Base-by-base conservation (phyloP, 495 filamentous ascomycete genomes). In the Aspergillus sclerotiicarbonarius region DNA sequence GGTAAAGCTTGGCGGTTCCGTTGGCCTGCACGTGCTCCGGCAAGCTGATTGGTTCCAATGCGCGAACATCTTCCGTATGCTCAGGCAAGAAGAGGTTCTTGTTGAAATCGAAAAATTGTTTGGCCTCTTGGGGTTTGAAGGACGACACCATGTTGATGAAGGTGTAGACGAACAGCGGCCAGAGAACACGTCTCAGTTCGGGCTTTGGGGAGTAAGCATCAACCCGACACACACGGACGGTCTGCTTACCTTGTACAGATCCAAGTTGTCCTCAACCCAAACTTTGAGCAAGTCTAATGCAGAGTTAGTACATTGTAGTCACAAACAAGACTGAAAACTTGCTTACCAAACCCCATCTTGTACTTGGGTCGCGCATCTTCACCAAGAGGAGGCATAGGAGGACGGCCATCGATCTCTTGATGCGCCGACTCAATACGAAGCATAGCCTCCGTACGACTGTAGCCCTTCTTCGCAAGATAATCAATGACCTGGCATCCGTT, bases 391-490 rank as follows among this genome's bases (percentile, higher is more conserved):
- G 76, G 77, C n/a, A 91, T 78, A 8, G 89, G 88, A 47, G 89
- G 88, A 44, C 83, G 78, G 31, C 90, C 90, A 62, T 93, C 88
- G 41, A 85, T 84, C 56, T 91, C 90, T 46, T 89, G 80, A 59
- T 87, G 82, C 3, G 83, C 84, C n/a, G 92, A 95, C 66, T 98
- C 94, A 71, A 90, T 86, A 13, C 95, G 86, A 45, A 98, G 87
- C 77, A 91, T 92, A 13, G 93, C 90, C 67, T 98, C 94, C 0
- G 94, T 98, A 20, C 88, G 85, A 47, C 82, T 90, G 70, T 97
- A 98, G 1, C 94, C 94, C 66, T 97, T 97, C 73, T 98, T 98
- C 49, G 88, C 84, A 12, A 98, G 77, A 70, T 98, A 98, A 63
- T 98, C 94, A 19, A 96, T 94, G 32, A 98, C 92, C 92, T 95